Evolutionary conservation across 2,329 filamentous ascomycete species (phyloP).

Genomic region (Colletotrichum sansevieriae): DNA sequence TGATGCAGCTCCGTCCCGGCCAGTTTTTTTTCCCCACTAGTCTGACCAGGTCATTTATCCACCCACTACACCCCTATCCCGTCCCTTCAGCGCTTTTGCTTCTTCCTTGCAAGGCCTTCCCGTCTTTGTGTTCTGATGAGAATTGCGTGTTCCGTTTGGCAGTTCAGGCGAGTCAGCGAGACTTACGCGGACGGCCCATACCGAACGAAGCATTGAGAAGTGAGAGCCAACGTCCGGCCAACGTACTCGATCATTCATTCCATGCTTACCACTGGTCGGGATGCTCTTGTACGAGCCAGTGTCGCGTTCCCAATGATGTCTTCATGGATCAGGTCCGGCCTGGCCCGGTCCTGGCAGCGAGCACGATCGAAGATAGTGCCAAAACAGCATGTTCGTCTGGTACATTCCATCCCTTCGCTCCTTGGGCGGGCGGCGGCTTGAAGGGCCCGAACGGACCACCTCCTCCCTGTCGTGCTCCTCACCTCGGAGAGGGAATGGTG

Average conservation of each 20-base stretch:
- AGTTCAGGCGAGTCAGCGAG: slow-evolving; percentile 10
- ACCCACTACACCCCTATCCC: too few relatives aligned
- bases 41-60: too few relatives aligned
- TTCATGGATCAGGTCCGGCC: slow-evolving; percentile 22
- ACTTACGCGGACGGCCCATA: slow-evolving; percentile 19
- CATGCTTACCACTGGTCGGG: slow-evolving; percentile 5
- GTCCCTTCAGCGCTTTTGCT: slow-evolving; percentile 25
- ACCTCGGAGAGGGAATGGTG: slow-evolving; percentile 23
- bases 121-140: slow-evolving; percentile 25
- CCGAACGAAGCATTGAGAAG: slow-evolving; percentile 16
- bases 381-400: slow-evolving; percentile 22
- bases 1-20: slow-evolving; percentile 16
- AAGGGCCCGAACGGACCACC: slow-evolving; percentile 19
- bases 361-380: slow-evolving; percentile 15
- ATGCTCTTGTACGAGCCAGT: slow-evolving; percentile 13
- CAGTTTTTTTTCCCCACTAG: slow-evolving; percentile 2
- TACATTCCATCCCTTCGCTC: slow-evolving; percentile 35
- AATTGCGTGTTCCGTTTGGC: slow-evolving; percentile 14
- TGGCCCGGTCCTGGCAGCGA: slow-evolving; percentile 30
- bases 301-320: slow-evolving; percentile 34
- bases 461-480: slow-evolving; percentile 40
- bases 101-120: slow-evolving; percentile 36
- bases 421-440: slow-evolving; percentile 27
- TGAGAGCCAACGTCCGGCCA: slow-evolving; percentile 20
- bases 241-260: slow-evolving; percentile 12